Evolutionary conservation across 192 early-diverging fungal species (phyloP).

Genomic region (Coemansia sp.): DNA sequence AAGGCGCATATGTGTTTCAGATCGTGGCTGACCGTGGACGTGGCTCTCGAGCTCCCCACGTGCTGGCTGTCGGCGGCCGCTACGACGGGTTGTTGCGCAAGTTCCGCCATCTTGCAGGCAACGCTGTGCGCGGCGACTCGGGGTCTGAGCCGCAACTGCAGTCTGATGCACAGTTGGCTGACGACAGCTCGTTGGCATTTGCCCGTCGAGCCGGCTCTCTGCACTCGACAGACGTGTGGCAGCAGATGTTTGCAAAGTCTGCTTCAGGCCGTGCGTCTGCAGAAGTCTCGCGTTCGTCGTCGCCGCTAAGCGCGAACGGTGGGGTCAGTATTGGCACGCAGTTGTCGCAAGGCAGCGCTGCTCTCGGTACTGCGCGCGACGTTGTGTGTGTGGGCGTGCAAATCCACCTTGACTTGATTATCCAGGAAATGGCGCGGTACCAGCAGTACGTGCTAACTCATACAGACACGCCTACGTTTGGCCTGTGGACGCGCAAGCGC

Average conservation of each 20-base stretch:
- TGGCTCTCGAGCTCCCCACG: slow-evolving; percentile 51
- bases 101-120: slow-evolving; percentile 57
- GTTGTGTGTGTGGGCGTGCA: slow-evolving; percentile 77
- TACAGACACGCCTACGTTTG: slow-evolving; percentile 43
- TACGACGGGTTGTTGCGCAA: slow-evolving; percentile 63
- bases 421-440: slow-evolving; percentile 63
- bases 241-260: slow-evolving; percentile 27
- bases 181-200: slow-evolving; percentile 20
- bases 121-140: background rate
- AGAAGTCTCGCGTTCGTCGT: background rate
- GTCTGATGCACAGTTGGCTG: background rate
- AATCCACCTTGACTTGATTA: slow-evolving; percentile 74
- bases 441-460: slow-evolving; percentile 45
- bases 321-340: slow-evolving; percentile 35
- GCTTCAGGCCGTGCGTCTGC: background rate
- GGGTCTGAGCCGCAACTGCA: background rate
- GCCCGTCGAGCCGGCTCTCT: slow-evolving; percentile 32
- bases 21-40: slow-evolving; percentile 45
- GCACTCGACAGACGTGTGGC: slow-evolving; percentile 46
- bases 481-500: slow-evolving; percentile 60
- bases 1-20: slow-evolving; percentile 64
- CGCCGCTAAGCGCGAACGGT: background rate
- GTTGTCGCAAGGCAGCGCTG: slow-evolving; percentile 42
- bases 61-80: slow-evolving; percentile 70
- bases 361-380: slow-evolving; percentile 35